Percentiles rank a stretch among this genome's conserved stretches.
Evolutionary conservation across 2,329 filamentous ascomycete genomes (phyloP).

Genomic region (Metarhizium rileyi): DNA sequence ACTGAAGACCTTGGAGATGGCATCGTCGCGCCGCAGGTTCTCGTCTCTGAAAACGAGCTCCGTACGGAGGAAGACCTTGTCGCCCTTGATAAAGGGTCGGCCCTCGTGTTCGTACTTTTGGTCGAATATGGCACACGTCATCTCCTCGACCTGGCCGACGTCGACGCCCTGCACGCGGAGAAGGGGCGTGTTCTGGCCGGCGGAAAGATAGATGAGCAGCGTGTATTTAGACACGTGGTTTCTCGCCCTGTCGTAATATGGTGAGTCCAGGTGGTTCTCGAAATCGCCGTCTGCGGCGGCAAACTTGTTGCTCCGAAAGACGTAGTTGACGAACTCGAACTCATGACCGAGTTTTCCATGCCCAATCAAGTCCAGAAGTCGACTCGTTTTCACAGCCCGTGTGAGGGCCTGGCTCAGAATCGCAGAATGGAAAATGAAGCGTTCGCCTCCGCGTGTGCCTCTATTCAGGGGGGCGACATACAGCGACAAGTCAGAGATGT

Average conservation of each 20-base stretch:
- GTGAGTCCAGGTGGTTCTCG: neutral
- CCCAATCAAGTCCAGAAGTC: neutral
- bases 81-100: neutral
- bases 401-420: neutral
- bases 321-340: neutral
- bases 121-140: constrained; percentile 2
- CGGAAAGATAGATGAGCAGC: neutral
- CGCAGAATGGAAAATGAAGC: constrained; percentile 1
- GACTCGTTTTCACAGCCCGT: neutral
- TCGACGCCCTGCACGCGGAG: neutral
- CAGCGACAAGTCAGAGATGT: neutral
- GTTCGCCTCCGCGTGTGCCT: neutral
- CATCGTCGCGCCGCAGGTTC: neutral
- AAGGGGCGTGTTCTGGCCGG: neutral
- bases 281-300: neutral
- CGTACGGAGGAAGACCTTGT: constrained; percentile 2
- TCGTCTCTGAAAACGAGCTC: constrained; percentile 1
- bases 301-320: constrained; percentile 2
- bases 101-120: constrained; percentile 1
- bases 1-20: neutral
- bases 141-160: neutral
- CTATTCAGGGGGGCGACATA: constrained; percentile 1
- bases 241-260: constrained; percentile 1
- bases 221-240: constrained; percentile 1
- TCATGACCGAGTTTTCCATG: neutral